Evolutionary conservation across 768 basidiomycete genomes (phyloP).

Genomic region (Mycena galopus): DNA sequence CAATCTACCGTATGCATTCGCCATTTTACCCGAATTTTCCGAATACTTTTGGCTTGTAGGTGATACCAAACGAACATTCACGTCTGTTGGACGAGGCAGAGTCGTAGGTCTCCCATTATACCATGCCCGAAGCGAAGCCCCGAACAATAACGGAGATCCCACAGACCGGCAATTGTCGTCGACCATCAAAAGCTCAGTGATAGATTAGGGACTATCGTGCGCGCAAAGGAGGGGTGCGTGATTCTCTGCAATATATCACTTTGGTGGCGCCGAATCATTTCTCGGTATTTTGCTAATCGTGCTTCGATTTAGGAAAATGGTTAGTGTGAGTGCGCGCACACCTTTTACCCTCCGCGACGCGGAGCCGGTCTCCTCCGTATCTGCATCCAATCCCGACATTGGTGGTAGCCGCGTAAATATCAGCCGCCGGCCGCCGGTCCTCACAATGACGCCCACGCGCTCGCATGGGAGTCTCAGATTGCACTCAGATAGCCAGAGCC

Average conservation of each 20-base stretch:
- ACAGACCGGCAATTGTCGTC: slow-evolving; percentile 12
- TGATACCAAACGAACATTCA: slow-evolving; percentile 28
- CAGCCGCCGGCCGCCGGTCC: slow-evolving; percentile 23
- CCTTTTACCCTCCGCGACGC: slow-evolving; percentile 24
- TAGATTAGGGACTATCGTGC: slow-evolving; percentile 24
- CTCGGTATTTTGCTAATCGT: background rate
- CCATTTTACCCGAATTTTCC: background rate
- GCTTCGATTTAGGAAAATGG: slow-evolving; percentile 19
- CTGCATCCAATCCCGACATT: background rate
- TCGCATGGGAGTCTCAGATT: slow-evolving; percentile 16
- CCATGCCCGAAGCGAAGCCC: background rate
- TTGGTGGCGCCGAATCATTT: background rate
- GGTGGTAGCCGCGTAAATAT: background rate
- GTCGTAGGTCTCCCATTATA: background rate
- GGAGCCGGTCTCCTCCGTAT: background rate
- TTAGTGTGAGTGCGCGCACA: slow-evolving; percentile 31
- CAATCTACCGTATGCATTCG: slow-evolving; percentile 6
- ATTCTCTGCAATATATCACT: background rate
- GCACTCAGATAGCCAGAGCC: background rate
- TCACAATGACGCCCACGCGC: slow-evolving; percentile 31
- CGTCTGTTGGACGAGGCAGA: slow-evolving; percentile 8
- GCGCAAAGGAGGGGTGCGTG: slow-evolving; percentile 32
- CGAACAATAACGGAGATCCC: background rate
- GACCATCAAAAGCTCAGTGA: slow-evolving; percentile 27
- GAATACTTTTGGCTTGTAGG: background rate